phyloP scores from a whole-genome alignment of 1,284 basidiomycete species.

The Rhodotorula sp. region DNA sequence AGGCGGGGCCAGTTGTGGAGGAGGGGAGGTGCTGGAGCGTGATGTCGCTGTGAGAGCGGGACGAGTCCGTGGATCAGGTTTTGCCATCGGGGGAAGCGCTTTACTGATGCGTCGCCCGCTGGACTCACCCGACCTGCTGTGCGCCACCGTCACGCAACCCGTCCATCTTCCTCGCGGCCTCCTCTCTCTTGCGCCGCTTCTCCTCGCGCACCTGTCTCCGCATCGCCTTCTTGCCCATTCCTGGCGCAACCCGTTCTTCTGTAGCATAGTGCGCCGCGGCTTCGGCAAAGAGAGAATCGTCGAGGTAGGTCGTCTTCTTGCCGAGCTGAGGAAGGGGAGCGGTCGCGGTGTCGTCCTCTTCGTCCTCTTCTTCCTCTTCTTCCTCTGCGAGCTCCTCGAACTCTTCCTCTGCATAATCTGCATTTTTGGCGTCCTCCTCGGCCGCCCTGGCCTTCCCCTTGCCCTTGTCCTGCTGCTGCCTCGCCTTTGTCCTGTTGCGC shows the following conservation, averaged over 20 bases:
- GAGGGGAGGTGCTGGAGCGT: constrained; percentile 34
- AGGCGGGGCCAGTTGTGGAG: constrained; percentile 10
- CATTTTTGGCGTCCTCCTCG: constrained; percentile 2
- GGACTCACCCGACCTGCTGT: constrained; percentile 25
- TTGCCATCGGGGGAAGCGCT: too few relatives aligned
- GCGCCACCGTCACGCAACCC: constrained; percentile 23
- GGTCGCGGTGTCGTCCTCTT: background rate
- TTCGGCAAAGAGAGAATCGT: constrained; percentile 31
- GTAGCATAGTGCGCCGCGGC: constrained; percentile 28
- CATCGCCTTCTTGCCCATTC: constrained; percentile 24
- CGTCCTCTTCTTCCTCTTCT: background rate
- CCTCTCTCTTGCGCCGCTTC: constrained; percentile 10
- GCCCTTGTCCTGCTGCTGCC: constrained; percentile 2
- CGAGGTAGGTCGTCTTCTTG: constrained; percentile 38
- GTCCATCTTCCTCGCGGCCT: constrained; percentile 14
- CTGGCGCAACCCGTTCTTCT: background rate
- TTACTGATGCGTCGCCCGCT: too few relatives aligned
- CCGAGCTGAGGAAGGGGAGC: constrained; percentile 14
- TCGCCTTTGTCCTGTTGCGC: constrained; percentile 5
- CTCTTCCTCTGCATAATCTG: background rate
- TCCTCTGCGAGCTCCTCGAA: background rate
- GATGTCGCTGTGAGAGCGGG: constrained; percentile 20
- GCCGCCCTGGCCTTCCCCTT: constrained; percentile 9
- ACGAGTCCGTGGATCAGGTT: too few relatives aligned
- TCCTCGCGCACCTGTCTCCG: constrained; percentile 23